Conservation (phyloP, 495 filamentous ascomycete genomes). For the Penicillium pulvis region DNA sequence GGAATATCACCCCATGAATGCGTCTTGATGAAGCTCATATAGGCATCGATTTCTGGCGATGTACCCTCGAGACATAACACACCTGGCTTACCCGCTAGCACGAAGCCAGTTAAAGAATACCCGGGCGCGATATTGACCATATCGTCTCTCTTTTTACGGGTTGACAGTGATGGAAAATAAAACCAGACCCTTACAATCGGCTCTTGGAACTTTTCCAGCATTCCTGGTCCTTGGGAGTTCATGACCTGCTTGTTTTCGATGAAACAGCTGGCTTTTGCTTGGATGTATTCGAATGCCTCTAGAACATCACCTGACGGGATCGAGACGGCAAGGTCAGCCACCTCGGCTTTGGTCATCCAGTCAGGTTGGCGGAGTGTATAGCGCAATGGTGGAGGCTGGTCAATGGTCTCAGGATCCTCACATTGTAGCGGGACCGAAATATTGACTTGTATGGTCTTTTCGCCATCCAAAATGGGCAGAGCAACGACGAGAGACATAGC, state of each 20-base stretch:
- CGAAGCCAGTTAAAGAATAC: conserved; percentile 41
- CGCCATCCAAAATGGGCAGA: conserved; percentile 29
- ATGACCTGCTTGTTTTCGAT: conserved; percentile 27
- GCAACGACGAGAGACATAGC: conserved; percentile 30
- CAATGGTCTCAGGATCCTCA: conserved; percentile 18
- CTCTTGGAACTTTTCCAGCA: not conserved
- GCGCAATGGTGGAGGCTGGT: conserved; percentile 29
- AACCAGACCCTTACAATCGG: conserved; percentile 44
- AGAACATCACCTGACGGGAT: conserved; percentile 37
- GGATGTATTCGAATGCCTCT: conserved; percentile 39
- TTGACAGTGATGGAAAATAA: conserved; percentile 46
- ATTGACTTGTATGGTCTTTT: conserved; percentile 37
- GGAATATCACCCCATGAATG: conserved; percentile 49
- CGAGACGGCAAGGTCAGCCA: conserved; percentile 25
- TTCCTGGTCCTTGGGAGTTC: conserved; percentile 1
- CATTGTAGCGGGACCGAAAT: conserved; percentile 37
- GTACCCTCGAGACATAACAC: conserved; percentile 42
- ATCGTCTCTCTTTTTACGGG: conserved; percentile 39
- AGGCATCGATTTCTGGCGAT: conserved; percentile 37
- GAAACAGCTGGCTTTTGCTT: conserved; percentile 26
- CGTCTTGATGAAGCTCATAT: conserved; percentile 48
- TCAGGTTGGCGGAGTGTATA: conserved; percentile 44
- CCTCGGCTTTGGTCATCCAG: conserved; percentile 46
- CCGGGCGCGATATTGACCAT: conserved; percentile 40
- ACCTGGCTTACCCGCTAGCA: conserved; percentile 43